Evolutionary conservation across 305 asterid species (phyloP).

Genomic region (Andrographis paniculata): DNA sequence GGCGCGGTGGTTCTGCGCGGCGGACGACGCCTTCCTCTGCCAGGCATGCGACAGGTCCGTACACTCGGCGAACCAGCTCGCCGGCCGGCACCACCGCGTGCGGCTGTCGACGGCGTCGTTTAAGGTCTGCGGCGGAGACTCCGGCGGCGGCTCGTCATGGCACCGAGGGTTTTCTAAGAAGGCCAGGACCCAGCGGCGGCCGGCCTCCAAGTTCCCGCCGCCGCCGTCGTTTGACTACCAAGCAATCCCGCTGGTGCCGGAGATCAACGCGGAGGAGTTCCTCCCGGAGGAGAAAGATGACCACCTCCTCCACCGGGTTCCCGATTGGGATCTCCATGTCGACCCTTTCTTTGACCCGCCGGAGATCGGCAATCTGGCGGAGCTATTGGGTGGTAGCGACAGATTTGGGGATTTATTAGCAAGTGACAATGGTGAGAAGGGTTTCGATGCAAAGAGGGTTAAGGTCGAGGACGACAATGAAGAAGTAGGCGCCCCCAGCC

Average conservation of each 20-base stretch:
- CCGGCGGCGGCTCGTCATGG: constrained; percentile 32
- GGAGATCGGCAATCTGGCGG: constrained; percentile 37
- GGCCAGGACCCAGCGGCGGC: constrained; percentile 52
- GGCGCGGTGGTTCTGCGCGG: constrained; percentile 74
- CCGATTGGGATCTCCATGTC: constrained; percentile 22
- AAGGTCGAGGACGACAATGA: constrained; percentile 42
- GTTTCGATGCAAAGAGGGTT: constrained; percentile 19
- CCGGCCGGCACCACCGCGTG: constrained; percentile 61
- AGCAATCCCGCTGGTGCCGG: constrained; percentile 47
- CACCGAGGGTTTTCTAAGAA: constrained; percentile 62
- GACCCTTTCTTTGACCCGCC: constrained; percentile 34
- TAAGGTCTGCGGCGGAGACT: constrained; percentile 5
- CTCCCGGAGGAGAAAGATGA: constrained; percentile 40
- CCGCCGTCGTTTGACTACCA: constrained; percentile 6
- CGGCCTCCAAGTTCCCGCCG: constrained; percentile 12
- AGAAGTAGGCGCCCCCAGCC: constrained; percentile 36
- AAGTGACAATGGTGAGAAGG: too few relatives aligned
- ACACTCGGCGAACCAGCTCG: constrained; percentile 65
- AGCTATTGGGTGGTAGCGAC: constrained; percentile 14
- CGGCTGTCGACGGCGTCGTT: constrained; percentile 39
- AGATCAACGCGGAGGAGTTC: constrained; percentile 35
- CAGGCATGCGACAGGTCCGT: constrained; percentile 56
- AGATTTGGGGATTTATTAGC: background rate
- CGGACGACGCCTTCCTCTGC: constrained; percentile 81
- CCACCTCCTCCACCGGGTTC: constrained; percentile 43